Evolutionary conservation across 129 eudicot genomes (phyloP).

Genomic region (Scalesia atractyloides): DNA sequence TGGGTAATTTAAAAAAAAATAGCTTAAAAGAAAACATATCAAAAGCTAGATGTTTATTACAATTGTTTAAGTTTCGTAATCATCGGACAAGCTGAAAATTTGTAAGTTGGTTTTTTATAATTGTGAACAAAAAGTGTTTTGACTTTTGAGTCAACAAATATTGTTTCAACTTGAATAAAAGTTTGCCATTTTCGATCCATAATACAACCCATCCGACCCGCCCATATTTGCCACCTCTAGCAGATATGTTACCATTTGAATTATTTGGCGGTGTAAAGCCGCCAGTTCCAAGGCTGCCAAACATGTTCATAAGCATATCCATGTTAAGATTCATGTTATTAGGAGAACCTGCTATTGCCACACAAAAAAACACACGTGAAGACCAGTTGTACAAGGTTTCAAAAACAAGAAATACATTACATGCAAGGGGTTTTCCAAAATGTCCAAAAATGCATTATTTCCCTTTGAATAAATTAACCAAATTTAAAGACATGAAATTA

Average conservation of each 20-base stretch:
- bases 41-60: not conserved
- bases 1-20: not conserved
- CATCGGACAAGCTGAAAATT: not conserved
- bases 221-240: conserved; percentile 2
- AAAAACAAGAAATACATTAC: not conserved
- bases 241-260: conserved; percentile 45
- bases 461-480: not conserved
- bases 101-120: not conserved
- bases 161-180: not conserved
- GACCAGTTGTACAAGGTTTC: not conserved
- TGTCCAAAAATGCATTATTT: not conserved
- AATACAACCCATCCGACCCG: not conserved
- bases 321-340: conserved; percentile 49
- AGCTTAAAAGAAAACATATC: not conserved
- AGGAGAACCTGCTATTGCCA: conserved; percentile 39
- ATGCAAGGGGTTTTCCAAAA: not conserved
- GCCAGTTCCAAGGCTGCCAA: conserved; percentile 73
- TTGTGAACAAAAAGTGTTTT: not conserved
- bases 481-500: not conserved
- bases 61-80: not conserved
- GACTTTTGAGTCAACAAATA: not conserved
- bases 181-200: not conserved
- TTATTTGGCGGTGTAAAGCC: conserved; percentile 45
- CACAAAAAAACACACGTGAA: not conserved
- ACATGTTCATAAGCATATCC: conserved; percentile 80